phyloP scores from a whole-genome alignment of 192 early-diverging fungal species.

The Globomyces pollinis-pini region DNA sequence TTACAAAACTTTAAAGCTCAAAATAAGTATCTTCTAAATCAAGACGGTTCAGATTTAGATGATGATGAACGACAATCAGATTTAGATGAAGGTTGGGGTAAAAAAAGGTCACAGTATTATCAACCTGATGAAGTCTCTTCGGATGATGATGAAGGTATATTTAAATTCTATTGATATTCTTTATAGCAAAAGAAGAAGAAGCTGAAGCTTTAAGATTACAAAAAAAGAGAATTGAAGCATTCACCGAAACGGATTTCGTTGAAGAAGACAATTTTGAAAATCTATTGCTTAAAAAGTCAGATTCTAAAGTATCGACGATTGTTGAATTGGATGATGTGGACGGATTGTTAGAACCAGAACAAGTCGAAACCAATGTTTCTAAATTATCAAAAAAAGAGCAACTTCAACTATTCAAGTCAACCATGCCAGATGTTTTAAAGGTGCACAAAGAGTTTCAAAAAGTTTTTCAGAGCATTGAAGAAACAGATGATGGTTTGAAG shows the following conservation, averaged over 20 bases:
- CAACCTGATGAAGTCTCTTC: background rate
- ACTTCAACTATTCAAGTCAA: background rate
- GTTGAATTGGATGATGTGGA: background rate
- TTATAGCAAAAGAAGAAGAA: constrained; percentile 2
- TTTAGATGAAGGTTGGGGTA: background rate
- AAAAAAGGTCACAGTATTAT: background rate
- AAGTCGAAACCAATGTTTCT: background rate
- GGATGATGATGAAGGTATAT: background rate
- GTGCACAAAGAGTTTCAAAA: background rate
- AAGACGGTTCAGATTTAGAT: background rate
- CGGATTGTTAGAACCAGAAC: background rate
- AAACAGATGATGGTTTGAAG: background rate
- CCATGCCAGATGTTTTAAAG: constrained; percentile 1
- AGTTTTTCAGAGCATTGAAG: background rate
- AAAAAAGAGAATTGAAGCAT: background rate
- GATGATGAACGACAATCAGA: background rate
- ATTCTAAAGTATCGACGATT: background rate
- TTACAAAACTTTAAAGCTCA: constrained; percentile 1
- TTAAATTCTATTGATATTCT: no score
- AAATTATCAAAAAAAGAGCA: constrained; percentile 1
- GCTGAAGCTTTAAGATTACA: constrained; percentile 1
- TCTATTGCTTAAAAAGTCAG: background rate
- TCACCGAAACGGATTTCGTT: background rate
- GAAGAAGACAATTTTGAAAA: constrained; percentile 2
- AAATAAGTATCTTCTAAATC: background rate